Conservation (phyloP, 1,139 yeast genomes). For the Zygoascus meyerae region DNA sequence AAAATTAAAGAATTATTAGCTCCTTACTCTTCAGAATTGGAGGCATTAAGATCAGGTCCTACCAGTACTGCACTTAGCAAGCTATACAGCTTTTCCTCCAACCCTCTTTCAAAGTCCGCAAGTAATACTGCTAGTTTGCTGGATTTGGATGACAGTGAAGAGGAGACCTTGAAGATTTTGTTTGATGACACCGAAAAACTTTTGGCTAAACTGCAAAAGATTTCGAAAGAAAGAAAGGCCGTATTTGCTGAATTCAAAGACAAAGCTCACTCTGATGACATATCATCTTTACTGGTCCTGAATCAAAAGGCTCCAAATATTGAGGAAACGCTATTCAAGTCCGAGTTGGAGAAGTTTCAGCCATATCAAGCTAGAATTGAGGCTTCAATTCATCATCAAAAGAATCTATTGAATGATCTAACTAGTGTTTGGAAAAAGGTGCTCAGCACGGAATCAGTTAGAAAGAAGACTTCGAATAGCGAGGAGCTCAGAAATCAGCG, state of each 20-base stretch:
- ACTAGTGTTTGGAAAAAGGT: conserved; percentile 55
- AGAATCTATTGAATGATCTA: conserved; percentile 49
- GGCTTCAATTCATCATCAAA: conserved; percentile 60
- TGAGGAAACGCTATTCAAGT: conserved; percentile 58
- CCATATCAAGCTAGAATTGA: conserved; percentile 65
- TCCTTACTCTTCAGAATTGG: conserved; percentile 35
- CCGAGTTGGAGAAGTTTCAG: conserved; percentile 72
- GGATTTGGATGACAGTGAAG: conserved; percentile 52
- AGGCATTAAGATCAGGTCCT: conserved; percentile 34
- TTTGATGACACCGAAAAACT: conserved; percentile 43
- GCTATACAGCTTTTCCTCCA: conserved; percentile 22
- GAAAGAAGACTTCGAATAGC: conserved; percentile 33
- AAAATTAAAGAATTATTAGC: conserved; percentile 44
- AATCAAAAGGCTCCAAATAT: conserved; percentile 54
- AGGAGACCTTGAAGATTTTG: conserved; percentile 33
- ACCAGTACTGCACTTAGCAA: conserved; percentile 27
- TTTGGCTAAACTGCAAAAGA: conserved; percentile 39
- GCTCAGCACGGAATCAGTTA: conserved; percentile 40
- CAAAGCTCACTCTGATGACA: conserved; percentile 76
- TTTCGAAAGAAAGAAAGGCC: conserved; percentile 56
- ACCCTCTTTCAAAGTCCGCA: conserved; percentile 9
- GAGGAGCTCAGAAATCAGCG: conserved; percentile 38
- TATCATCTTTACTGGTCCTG: conserved; percentile 67
- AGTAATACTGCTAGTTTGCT: conserved; percentile 41
- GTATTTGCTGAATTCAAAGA: conserved; percentile 61